Conservation (phyloP, 257 asterid genomes). For the Forsythia suspensa region DNA sequence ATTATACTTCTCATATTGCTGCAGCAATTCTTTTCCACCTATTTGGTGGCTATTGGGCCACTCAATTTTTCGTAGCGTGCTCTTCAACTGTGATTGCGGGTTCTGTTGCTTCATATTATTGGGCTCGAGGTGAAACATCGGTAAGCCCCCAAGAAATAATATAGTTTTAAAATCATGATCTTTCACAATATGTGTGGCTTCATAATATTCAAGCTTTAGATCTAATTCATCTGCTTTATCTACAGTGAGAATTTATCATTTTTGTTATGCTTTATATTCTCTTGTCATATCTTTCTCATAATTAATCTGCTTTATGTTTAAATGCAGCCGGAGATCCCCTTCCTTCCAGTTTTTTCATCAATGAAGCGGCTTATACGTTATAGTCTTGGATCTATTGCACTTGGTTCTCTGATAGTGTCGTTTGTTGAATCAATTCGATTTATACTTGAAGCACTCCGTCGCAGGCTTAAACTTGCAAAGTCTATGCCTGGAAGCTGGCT, state of each 20-base stretch:
- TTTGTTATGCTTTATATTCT: neutral
- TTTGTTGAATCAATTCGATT: slow-evolving; percentile 78
- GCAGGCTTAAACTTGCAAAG: slow-evolving; percentile 69
- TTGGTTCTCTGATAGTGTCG: slow-evolving; percentile 83
- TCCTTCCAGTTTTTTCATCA: slow-evolving; percentile 90
- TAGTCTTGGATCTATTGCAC: slow-evolving; percentile 85
- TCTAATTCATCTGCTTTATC: neutral
- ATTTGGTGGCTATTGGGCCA: slow-evolving; percentile 94
- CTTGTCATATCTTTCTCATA: neutral
- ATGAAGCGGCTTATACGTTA: slow-evolving; percentile 91
- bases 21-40: slow-evolving; percentile 90
- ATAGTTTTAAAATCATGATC: neutral
- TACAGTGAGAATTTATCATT: neutral
- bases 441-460: slow-evolving; percentile 88
- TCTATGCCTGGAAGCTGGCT: slow-evolving; percentile 64
- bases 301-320: neutral
- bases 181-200: neutral
- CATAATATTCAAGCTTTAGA: neutral
- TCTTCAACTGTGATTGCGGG: slow-evolving; percentile 92
- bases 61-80: slow-evolving; percentile 75
- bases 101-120: slow-evolving; percentile 93
- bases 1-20: slow-evolving; percentile 70
- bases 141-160: slow-evolving; percentile 41
- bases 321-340: slow-evolving; percentile 78
- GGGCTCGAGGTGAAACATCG: slow-evolving; percentile 87